These are phyloP conservation scores for Leishmania gerbilli DNA, from an alignment of 208 protist genomes.

Conservation along the genomic window DNA sequence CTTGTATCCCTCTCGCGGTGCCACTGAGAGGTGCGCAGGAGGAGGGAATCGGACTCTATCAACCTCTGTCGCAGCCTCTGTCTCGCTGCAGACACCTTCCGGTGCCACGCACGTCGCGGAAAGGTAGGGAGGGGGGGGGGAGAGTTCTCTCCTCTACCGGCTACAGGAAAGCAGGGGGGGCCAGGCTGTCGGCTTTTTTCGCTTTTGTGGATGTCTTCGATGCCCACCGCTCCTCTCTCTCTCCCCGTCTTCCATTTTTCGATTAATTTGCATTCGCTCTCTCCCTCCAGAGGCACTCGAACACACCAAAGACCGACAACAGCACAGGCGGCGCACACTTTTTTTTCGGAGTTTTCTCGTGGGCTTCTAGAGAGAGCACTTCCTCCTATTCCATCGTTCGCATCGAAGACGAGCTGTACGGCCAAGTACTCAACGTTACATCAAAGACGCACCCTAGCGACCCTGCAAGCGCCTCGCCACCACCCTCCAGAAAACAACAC, in stretches of 20 bases:
- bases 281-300: no score
- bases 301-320: conserved; percentile 1
- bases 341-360: neutral
- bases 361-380: neutral
- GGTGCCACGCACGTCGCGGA: neutral
- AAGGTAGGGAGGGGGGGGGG: neutral
- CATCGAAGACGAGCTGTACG: neutral
- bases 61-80: neutral
- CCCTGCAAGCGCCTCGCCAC: neutral
- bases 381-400: neutral
- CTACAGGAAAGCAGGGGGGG: neutral
- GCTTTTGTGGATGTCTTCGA: neutral
- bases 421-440: neutral
- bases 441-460: neutral
- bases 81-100: neutral
- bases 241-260: neutral
- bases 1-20: neutral
- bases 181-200: neutral
- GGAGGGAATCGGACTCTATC: neutral
- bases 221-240: neutral
- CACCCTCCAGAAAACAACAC: neutral
- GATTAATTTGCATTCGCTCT: neutral
- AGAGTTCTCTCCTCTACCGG: neutral
- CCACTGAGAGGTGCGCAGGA: neutral
- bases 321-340: conserved; percentile 2